Evolutionary conservation across 2,329 filamentous ascomycete genomes (phyloP).

Genomic region (Nemania sp.): DNA sequence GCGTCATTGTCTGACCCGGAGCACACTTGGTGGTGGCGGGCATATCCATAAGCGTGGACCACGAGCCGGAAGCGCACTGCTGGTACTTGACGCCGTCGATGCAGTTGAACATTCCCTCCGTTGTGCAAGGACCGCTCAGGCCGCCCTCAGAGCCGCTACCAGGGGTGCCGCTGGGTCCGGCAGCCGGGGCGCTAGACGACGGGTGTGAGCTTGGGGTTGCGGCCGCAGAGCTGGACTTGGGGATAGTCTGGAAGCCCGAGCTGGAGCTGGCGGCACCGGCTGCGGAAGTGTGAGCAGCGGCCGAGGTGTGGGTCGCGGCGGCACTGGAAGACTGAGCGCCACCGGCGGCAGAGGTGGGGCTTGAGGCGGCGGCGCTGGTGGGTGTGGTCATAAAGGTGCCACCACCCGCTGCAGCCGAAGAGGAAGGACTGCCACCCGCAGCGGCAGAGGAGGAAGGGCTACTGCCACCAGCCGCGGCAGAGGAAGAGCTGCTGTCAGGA

Average conservation of each 20-base stretch:
- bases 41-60: constrained; percentile 48
- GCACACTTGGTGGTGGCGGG: constrained; percentile 49
- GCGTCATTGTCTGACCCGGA: constrained; percentile 45
- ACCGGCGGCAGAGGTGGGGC: too few species aligned
- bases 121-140: constrained; percentile 49
- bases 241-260: constrained; percentile 25
- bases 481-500: constrained; percentile 33
- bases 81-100: constrained; percentile 50
- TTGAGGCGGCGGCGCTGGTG: neutral
- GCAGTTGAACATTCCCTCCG: constrained; percentile 54
- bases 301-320: neutral
- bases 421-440: too few species aligned
- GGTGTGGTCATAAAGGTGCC: constrained; percentile 4
- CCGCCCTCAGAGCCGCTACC: constrained; percentile 33
- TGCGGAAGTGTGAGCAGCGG: constrained; percentile 18
- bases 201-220: neutral
- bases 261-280: neutral
- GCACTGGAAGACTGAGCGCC: neutral
- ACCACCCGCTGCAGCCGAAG: too few species aligned
- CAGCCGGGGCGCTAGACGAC: constrained; percentile 28
- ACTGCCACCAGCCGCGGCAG: too few species aligned
- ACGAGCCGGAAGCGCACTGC: constrained; percentile 52
- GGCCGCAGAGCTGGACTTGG: neutral
- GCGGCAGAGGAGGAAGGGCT: too few species aligned
- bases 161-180: constrained; percentile 23